A percentile compares a stretch with the other conserved stretches of the same genome.
phyloP scores from a whole-genome alignment of 2,329 filamentous ascomycete species.

The Cercospora sojina region DNA sequence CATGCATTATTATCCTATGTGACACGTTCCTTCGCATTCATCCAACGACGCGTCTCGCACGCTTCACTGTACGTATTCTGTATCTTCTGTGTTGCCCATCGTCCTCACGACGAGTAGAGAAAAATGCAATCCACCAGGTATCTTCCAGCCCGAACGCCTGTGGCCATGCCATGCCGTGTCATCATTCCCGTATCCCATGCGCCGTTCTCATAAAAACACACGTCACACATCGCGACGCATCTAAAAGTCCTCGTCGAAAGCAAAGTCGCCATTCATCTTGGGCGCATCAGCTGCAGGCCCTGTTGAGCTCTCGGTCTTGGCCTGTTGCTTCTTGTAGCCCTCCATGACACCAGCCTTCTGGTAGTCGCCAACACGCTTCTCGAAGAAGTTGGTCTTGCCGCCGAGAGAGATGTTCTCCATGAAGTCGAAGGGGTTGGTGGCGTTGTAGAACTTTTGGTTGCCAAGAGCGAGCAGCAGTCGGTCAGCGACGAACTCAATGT shows the following conservation, averaged over 20 bases:
- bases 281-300: constrained; percentile 44
- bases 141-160: constrained; percentile 14
- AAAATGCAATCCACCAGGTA: constrained; percentile 3
- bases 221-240: constrained; percentile 31
- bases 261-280: constrained; percentile 70
- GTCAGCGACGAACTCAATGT: constrained; percentile 99
- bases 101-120: constrained; percentile 8
- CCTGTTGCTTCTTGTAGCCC: constrained; percentile 62
- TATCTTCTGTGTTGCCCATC: constrained; percentile 10
- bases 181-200: constrained; percentile 10
- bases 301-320: constrained; percentile 34
- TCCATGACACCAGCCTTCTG: constrained; percentile 99
- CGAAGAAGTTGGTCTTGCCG: constrained; percentile 99
- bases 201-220: constrained; percentile 21
- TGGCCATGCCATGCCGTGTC: constrained; percentile 17
- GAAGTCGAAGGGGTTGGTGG: constrained; percentile 97
- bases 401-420: constrained; percentile 99
- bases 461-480: constrained; percentile 89
- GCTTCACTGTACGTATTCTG: constrained; percentile 10
- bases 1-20: neutral
- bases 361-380: constrained; percentile 99
- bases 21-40: neutral
- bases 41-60: constrained; percentile 1
- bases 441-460: constrained; percentile 90
- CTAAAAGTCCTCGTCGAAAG: constrained; percentile 97